Percentiles rank a stretch among this genome's conserved stretches.
Conservation (phyloP, 352 stramenopile genomes). For the Blastocystis sp. region DNA sequence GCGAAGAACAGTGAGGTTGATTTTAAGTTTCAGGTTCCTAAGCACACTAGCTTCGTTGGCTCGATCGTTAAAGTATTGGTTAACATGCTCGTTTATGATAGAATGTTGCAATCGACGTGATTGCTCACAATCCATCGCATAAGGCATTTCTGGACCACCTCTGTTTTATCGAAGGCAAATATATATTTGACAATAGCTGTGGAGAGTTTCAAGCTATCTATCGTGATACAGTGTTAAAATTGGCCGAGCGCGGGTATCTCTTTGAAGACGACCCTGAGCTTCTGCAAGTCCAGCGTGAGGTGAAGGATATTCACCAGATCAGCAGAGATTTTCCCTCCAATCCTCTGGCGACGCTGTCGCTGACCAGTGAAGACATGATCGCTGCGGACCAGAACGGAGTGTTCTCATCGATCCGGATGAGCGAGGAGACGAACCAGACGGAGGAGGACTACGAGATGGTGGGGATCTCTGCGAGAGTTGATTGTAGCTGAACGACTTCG, state of each 20-base stretch:
- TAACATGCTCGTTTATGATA: not conserved
- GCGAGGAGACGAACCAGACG: not conserved
- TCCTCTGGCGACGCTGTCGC: not conserved
- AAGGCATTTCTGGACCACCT: not conserved
- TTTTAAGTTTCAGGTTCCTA: slow-evolving; percentile 52
- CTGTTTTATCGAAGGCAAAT: not conserved
- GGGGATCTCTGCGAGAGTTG: not conserved
- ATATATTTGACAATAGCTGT: not conserved
- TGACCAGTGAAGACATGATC: slow-evolving; percentile 11
- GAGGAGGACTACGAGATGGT: slow-evolving; percentile 29
- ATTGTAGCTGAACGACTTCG: not conserved
- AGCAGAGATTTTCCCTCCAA: not conserved
- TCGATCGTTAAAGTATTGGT: slow-evolving; percentile 1
- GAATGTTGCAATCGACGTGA: slow-evolving; percentile 30
- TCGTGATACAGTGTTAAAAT: slow-evolving; percentile 19
- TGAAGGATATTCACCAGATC: not conserved
- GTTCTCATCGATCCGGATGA: not conserved
- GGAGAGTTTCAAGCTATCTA: not conserved
- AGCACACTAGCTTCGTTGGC: slow-evolving; percentile 54
- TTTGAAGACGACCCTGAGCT: slow-evolving; percentile 48
- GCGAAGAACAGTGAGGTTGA: slow-evolving; percentile 39
- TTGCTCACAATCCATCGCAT: not conserved
- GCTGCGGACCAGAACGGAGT: not conserved
- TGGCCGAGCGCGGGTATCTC: slow-evolving; percentile 23
- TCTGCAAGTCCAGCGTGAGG: not conserved